Conservation (phyloP, 1,139 yeast species). For the Yamadazyma dendronema region DNA sequence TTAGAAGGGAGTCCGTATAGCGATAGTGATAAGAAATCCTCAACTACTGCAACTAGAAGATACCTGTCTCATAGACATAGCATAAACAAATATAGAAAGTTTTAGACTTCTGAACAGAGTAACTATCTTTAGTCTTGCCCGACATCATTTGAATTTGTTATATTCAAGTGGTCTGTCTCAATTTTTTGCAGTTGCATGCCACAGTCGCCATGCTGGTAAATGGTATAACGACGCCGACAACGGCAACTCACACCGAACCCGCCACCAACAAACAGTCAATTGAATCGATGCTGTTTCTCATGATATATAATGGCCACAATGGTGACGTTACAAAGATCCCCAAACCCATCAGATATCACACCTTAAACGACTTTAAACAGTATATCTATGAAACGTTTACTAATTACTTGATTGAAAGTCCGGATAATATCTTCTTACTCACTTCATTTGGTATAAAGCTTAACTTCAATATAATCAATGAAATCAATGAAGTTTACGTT, state of each 20-base stretch:
- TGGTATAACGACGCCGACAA: constrained; percentile 3
- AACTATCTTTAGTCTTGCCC: neutral
- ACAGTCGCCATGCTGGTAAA: constrained; percentile 6
- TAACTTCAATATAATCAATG: constrained; percentile 49
- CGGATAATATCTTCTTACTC: constrained; percentile 55
- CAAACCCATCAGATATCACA: constrained; percentile 44
- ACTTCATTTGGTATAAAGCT: constrained; percentile 65
- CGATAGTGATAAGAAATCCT: neutral
- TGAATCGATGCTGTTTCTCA: constrained; percentile 24
- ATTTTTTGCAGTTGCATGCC: no score
- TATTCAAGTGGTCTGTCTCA: neutral
- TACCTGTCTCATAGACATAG: no score
- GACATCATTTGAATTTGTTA: neutral
- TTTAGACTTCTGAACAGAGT: neutral
- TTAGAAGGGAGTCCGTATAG: neutral
- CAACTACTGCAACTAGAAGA: neutral
- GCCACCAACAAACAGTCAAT: constrained; percentile 4
- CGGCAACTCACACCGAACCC: constrained; percentile 1
- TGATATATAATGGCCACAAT: constrained; percentile 41
- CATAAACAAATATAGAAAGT: no score
- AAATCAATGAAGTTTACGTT: constrained; percentile 51
- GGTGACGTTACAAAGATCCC: constrained; percentile 36
- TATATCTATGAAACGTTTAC: constrained; percentile 33
- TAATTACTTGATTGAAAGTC: constrained; percentile 30
- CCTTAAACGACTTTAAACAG: constrained; percentile 44